These are phyloP conservation scores for Neoboletus magnificus DNA, from an alignment of 768 basidiomycete species.

Conservation along the genomic window DNA sequence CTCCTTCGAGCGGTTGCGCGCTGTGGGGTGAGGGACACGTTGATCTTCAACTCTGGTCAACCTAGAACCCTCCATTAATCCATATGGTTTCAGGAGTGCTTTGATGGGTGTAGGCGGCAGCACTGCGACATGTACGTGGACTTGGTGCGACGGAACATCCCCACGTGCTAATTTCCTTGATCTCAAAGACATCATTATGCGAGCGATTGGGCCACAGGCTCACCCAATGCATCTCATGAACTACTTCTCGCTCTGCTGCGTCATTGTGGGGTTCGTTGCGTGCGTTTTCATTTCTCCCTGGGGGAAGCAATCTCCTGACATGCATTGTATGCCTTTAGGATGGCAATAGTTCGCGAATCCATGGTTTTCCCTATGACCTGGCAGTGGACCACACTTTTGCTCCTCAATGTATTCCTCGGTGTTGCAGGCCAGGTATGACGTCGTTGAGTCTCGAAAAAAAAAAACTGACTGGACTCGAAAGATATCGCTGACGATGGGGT, in stretches of 20 bases:
- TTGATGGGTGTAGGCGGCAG: neutral
- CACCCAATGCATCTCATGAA: neutral
- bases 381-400: neutral
- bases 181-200: neutral
- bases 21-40: neutral
- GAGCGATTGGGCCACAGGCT: neutral
- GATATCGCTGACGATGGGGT: neutral
- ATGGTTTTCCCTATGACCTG: neutral
- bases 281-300: neutral
- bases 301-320: neutral
- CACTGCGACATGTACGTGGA: neutral
- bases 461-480: neutral
- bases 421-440: neutral
- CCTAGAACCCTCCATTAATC: neutral
- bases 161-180: neutral
- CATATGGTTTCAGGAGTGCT: neutral
- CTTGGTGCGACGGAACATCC: neutral
- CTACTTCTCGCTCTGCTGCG: neutral
- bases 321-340: neutral
- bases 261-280: neutral
- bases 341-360: neutral
- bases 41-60: neutral
- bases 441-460: neutral
- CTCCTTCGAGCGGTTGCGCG: neutral
- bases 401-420: neutral